A percentile compares a stretch with the other conserved stretches of the same genome.
phyloP scores from a whole-genome alignment of 2,329 filamentous ascomycete genomes.

The Fusarium odoratissimum region DNA sequence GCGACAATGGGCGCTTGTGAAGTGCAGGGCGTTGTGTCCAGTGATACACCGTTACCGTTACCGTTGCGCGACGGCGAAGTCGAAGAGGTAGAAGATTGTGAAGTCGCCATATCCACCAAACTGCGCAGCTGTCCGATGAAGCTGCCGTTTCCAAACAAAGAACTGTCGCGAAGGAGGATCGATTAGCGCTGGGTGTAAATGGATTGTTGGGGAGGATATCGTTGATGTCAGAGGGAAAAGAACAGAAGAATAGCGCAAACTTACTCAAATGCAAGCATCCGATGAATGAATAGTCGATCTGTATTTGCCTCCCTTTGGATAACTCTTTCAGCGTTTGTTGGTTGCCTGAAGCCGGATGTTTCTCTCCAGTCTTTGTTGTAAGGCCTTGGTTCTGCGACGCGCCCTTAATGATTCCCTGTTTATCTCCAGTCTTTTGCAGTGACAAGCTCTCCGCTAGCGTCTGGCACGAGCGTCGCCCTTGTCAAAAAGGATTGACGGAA shows the following conservation, averaged over 20 bases:
- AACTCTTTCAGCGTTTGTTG: slow-evolving; percentile 33
- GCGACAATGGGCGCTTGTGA: slow-evolving; percentile 39
- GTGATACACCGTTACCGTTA: slow-evolving; percentile 8
- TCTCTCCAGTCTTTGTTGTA: slow-evolving; percentile 12
- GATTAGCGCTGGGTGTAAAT: slow-evolving; percentile 22
- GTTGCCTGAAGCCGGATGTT: slow-evolving; percentile 32
- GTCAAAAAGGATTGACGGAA: slow-evolving; percentile 35
- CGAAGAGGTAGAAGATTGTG: slow-evolving; percentile 19
- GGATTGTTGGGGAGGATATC: background rate
- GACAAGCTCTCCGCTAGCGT: slow-evolving; percentile 43
- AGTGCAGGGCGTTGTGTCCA: slow-evolving; percentile 42
- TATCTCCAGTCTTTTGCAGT: slow-evolving; percentile 28
- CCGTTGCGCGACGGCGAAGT: slow-evolving; percentile 20
- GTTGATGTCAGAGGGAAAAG: background rate
- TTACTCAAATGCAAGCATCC: slow-evolving; percentile 49
- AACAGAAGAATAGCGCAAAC: slow-evolving; percentile 11
- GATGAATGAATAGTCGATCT: slow-evolving; percentile 7
- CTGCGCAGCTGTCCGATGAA: slow-evolving; percentile 47
- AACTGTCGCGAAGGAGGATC: slow-evolving; percentile 18
- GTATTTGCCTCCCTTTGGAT: slow-evolving; percentile 4
- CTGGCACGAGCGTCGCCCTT: slow-evolving; percentile 44
- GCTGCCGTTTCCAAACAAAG: slow-evolving; percentile 43
- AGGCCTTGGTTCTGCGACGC: slow-evolving; percentile 32
- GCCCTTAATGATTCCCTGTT: slow-evolving; percentile 42
- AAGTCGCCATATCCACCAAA: slow-evolving; percentile 46